Conservation (phyloP, 202 grass and related monocot species). For the Panicum hallii region DNA sequence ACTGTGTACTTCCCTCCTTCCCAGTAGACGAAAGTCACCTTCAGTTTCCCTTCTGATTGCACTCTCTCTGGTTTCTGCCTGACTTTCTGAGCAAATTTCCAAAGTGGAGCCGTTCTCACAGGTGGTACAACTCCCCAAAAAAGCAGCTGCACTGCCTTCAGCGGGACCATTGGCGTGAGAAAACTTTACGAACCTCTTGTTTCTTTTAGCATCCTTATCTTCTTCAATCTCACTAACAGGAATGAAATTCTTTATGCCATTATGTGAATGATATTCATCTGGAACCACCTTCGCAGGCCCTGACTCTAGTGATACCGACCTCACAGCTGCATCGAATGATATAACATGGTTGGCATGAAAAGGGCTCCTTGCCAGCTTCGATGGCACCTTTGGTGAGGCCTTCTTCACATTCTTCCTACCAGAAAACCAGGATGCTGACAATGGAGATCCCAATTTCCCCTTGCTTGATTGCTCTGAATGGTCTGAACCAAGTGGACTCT, state of each 20-base stretch:
- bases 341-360: conserved; percentile 77
- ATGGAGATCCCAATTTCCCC: conserved; percentile 86
- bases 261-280: conserved; percentile 55
- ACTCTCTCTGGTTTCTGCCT: conserved; percentile 71
- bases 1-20: conserved; percentile 77
- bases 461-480: conserved; percentile 71
- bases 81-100: conserved; percentile 54
- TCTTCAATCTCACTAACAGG: conserved; percentile 89
- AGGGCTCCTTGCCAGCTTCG: conserved; percentile 70
- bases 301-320: conserved; percentile 79
- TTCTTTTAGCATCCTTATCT: conserved; percentile 69
- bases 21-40: conserved; percentile 90
- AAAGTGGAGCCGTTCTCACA: conserved; percentile 69
- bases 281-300: conserved; percentile 56
- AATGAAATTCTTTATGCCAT: conserved; percentile 52
- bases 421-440: conserved; percentile 87
- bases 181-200: conserved; percentile 61
- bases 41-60: conserved; percentile 97
- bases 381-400: conserved; percentile 57
- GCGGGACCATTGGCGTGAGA: conserved; percentile 54
- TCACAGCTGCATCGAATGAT: conserved; percentile 94
- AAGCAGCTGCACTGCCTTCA: conserved; percentile 50
- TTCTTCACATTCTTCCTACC: conserved; percentile 77
- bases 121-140: conserved; percentile 41
- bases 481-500: conserved; percentile 84